A percentile compares a stretch with the other conserved stretches of the same genome.
Evolutionary conservation across 805 yeast species (phyloP).

Genomic region (Wilhelminamyces savonicus): DNA sequence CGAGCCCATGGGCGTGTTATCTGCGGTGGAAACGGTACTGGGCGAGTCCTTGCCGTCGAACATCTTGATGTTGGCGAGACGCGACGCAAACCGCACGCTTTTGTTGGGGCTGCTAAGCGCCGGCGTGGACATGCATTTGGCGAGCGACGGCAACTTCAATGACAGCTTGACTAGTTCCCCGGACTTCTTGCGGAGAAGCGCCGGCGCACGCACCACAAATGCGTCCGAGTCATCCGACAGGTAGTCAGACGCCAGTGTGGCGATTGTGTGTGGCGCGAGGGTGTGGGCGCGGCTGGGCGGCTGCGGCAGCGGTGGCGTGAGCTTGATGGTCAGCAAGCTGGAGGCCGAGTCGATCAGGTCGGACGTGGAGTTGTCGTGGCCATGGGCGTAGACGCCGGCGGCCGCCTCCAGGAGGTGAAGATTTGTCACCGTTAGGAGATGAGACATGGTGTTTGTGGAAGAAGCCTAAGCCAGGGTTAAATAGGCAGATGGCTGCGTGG

Average conservation of each 20-base stretch:
- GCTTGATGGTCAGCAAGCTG: constrained; percentile 7
- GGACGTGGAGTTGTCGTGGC: constrained; percentile 1
- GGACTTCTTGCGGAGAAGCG: constrained; percentile 9
- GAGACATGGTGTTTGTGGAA: too few species aligned
- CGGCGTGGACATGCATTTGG: constrained; percentile 23
- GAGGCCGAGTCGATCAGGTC: constrained; percentile 8
- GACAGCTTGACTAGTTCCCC: constrained; percentile 20
- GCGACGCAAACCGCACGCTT: constrained; percentile 59
- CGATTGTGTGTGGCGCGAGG: too few species aligned
- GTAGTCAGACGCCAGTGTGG: too few species aligned
- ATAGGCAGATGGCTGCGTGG: too few species aligned
- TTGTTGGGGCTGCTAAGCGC: constrained; percentile 22
- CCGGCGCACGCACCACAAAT: not conserved
- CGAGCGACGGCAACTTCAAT: constrained; percentile 14
- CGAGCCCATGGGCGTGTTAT: constrained; percentile 43
- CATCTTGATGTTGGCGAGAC: constrained; percentile 56
- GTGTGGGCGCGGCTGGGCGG: too few species aligned
- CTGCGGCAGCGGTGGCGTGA: constrained; percentile 4
- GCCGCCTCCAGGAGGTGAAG: too few species aligned
- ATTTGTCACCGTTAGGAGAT: too few species aligned
- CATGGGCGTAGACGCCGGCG: too few species aligned
- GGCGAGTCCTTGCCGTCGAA: constrained; percentile 60
- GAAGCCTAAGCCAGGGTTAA: too few species aligned
- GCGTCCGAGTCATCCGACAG: not conserved
- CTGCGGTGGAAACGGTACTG: constrained; percentile 49